Conservation (phyloP, 495 filamentous ascomycete genomes). For the Tuber aestivum region DNA sequence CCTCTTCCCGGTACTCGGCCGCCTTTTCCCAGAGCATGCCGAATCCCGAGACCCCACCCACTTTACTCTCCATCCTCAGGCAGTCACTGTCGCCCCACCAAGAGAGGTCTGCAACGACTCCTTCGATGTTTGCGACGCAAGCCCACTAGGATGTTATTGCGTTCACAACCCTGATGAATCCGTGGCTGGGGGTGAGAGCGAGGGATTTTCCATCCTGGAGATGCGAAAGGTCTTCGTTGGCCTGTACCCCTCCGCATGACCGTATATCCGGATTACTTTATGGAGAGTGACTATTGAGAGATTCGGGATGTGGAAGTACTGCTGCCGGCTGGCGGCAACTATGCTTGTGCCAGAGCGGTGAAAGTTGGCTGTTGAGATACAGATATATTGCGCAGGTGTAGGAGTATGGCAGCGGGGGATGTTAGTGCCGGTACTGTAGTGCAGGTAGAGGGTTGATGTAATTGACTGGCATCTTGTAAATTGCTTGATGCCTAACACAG, state of each 20-base stretch:
- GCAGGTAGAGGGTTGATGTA: conserved; percentile 80
- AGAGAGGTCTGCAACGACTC: conserved; percentile 73
- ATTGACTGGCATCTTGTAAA: too few relatives aligned
- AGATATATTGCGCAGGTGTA: conserved; percentile 76
- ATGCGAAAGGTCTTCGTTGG: conserved; percentile 85
- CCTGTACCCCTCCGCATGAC: conserved; percentile 66
- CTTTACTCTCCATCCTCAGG: conserved; percentile 70
- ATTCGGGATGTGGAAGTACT: conserved; percentile 88
- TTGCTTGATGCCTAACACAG: too few relatives aligned
- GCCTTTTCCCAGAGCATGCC: conserved; percentile 59
- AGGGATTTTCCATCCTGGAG: conserved; percentile 75
- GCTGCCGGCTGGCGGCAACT: too few relatives aligned
- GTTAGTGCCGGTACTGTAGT: conserved; percentile 75
- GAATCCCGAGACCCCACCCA: conserved; percentile 84
- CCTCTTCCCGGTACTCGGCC: conserved; percentile 77
- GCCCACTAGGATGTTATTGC: conserved; percentile 81
- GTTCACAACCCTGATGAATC: conserved; percentile 77
- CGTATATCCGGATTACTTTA: conserved; percentile 69
- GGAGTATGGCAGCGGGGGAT: conserved; percentile 83
- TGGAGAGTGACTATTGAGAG: conserved; percentile 70
- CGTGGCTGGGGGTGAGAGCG: conserved; percentile 72
- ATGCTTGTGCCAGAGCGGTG: conserved; percentile 56
- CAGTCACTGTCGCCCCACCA: conserved; percentile 77
- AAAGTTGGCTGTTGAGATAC: conserved; percentile 76
- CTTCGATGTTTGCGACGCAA: conserved; percentile 70